Conservation (phyloP, 2,329 filamentous ascomycete genomes). For the Fusarium anthophilum region DNA sequence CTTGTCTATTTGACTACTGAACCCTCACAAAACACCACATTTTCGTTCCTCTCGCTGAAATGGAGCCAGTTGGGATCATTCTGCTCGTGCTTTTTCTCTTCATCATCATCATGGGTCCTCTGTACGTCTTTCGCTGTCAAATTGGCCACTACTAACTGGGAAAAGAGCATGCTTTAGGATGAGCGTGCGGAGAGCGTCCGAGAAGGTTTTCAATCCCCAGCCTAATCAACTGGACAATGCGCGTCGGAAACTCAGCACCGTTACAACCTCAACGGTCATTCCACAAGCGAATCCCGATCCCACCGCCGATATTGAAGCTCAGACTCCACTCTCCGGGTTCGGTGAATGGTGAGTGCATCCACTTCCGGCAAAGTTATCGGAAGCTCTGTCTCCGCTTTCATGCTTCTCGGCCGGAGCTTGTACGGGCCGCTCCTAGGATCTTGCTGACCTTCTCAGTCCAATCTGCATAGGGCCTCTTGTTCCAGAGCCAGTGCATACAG, state of each 20-base stretch:
- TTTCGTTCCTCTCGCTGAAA: conserved; percentile 1
- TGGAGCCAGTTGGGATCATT: conserved; percentile 42
- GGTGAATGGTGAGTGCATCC: conserved; percentile 42
- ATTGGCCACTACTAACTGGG: background rate
- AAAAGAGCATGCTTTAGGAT: conserved; percentile 32
- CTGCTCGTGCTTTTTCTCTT: conserved; percentile 37
- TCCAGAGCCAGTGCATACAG: conserved; percentile 37
- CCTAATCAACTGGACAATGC: conserved; percentile 38
- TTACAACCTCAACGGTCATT: conserved; percentile 38
- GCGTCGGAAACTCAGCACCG: conserved; percentile 44
- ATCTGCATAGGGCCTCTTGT: conserved; percentile 48
- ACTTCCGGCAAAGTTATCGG: background rate
- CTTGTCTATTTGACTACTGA: background rate
- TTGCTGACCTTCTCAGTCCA: conserved; percentile 37
- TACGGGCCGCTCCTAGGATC: background rate
- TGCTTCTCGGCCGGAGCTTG: conserved; percentile 4
- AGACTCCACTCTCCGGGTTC: conserved; percentile 27
- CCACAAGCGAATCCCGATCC: conserved; percentile 14
- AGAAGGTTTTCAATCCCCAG: conserved; percentile 34
- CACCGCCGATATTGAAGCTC: conserved; percentile 31
- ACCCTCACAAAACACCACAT: background rate
- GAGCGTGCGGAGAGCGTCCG: conserved; percentile 10
- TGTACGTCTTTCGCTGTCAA: conserved; percentile 14
- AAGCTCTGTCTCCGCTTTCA: conserved; percentile 9
- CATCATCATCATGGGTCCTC: conserved; percentile 33